Percentiles rank a stretch among this genome's conserved stretches.
These are phyloP conservation scores for Diaporthe nobilis DNA, from an alignment of 2,329 filamentous ascomycete genomes.

Conservation along the genomic window DNA sequence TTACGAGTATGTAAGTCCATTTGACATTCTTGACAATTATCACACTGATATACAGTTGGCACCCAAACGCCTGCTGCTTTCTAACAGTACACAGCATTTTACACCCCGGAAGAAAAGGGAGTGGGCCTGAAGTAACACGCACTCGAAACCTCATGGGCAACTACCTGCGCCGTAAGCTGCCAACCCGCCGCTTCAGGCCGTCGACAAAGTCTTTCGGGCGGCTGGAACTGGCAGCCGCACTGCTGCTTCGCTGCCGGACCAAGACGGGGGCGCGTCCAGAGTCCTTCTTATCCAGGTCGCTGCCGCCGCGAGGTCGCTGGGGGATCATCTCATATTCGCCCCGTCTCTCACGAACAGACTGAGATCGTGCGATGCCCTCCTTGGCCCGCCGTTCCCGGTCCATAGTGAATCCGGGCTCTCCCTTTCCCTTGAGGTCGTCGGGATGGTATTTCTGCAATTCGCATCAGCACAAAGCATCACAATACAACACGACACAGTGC, in stretches of 20 bases:
- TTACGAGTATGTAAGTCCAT: neutral
- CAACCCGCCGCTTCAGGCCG: conserved; percentile 67
- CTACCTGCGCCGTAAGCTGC: conserved; percentile 65
- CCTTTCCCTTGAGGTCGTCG: conserved; percentile 86
- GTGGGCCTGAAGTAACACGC: neutral
- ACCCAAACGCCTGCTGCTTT: neutral
- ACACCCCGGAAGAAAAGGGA: neutral
- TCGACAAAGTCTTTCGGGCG: conserved; percentile 61
- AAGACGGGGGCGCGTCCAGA: conserved; percentile 43
- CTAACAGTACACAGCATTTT: neutral
- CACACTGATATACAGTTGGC: neutral
- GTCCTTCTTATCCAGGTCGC: conserved; percentile 43
- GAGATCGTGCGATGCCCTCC: conserved; percentile 54
- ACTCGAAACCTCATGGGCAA: neutral
- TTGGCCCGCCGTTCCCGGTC: conserved; percentile 77
- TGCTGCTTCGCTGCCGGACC: conserved; percentile 59
- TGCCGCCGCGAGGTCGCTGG: conserved; percentile 44
- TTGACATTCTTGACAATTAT: neutral
- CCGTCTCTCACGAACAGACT: conserved; percentile 47
- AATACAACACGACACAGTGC: neutral
- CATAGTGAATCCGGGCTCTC: conserved; percentile 80
- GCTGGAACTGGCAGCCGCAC: conserved; percentile 51
- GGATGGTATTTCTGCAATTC: conserved; percentile 74
- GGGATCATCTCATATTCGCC: conserved; percentile 66
- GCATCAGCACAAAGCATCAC: neutral